Conservation (phyloP, 441 rosid species). For the Hura crepitans region DNA sequence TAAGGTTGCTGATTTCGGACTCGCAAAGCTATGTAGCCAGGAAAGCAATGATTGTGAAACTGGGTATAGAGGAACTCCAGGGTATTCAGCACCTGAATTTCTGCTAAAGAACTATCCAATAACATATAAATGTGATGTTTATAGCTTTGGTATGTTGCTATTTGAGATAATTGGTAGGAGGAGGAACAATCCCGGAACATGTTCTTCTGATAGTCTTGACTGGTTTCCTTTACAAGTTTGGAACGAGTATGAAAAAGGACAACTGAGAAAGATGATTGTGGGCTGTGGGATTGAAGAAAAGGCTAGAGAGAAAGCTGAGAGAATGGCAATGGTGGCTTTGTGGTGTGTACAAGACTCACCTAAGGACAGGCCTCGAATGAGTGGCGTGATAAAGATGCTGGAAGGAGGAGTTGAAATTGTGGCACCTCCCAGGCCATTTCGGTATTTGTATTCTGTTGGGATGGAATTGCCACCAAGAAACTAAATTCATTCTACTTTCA, state of each 20-base stretch:
- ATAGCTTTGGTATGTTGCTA: not conserved
- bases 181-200: not conserved
- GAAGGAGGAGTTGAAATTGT: slow-evolving; percentile 18
- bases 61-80: slow-evolving; percentile 16
- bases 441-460: not conserved
- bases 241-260: not conserved
- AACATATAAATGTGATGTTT: slow-evolving; percentile 20
- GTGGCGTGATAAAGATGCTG: slow-evolving; percentile 14
- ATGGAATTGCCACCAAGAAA: not conserved
- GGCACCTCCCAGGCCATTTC: slow-evolving; percentile 17
- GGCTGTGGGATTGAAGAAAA: slow-evolving; percentile 6
- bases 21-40: slow-evolving; percentile 21
- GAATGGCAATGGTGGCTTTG: not conserved
- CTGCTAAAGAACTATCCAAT: not conserved
- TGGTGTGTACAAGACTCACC: not conserved
- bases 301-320: not conserved
- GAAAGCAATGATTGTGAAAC: slow-evolving; percentile 9
- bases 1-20: slow-evolving; percentile 16
- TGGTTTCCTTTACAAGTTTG: slow-evolving; percentile 12
- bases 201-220: not conserved
- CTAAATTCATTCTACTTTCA: too few relatives aligned
- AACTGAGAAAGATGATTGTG: not conserved
- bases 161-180: not conserved
- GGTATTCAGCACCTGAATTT: slow-evolving; percentile 12
- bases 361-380: not conserved